phyloP scores from a whole-genome alignment of 352 stramenopile genomes.

The Phytophthora pistaciae region DNA sequence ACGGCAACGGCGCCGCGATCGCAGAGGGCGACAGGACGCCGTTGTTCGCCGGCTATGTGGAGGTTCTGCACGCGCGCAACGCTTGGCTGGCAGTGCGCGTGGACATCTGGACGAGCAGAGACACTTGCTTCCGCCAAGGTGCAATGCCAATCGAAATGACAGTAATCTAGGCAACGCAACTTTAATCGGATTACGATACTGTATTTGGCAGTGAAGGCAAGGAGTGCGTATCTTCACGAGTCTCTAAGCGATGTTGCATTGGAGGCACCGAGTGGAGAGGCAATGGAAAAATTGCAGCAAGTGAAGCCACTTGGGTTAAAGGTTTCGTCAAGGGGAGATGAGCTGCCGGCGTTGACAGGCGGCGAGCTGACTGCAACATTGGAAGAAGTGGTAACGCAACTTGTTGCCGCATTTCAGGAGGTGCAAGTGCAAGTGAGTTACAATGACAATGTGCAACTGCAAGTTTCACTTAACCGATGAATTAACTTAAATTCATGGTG shows the following conservation, averaged over 20 bases:
- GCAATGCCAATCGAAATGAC: neutral
- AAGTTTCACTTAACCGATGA: neutral
- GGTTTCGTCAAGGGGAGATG: conserved; percentile 9
- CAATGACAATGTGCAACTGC: neutral
- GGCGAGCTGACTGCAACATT: conserved; percentile 30
- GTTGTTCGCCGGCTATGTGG: conserved; percentile 41
- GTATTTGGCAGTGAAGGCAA: conserved; percentile 39
- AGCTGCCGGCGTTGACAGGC: conserved; percentile 17
- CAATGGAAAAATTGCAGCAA: conserved; percentile 24
- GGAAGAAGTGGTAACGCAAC: conserved; percentile 24
- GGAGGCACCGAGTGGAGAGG: neutral
- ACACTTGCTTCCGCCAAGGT: conserved; percentile 29
- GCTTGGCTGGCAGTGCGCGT: conserved; percentile 35
- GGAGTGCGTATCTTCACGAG: conserved; percentile 34
- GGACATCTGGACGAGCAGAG: conserved; percentile 33
- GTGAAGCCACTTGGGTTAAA: conserved; percentile 20
- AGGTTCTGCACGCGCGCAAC: conserved; percentile 35
- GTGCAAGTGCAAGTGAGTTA: conserved; percentile 41
- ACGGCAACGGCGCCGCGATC: neutral
- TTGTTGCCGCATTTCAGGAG: conserved; percentile 26
- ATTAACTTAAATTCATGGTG: neutral
- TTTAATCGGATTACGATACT: conserved; percentile 4
- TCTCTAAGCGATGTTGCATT: conserved; percentile 9
- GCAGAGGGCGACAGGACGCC: neutral
- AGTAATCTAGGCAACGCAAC: conserved; percentile 4